These are phyloP conservation scores for Salmacisia buchloeana DNA, from an alignment of 1,284 basidiomycete species.

Conservation along the genomic window DNA sequence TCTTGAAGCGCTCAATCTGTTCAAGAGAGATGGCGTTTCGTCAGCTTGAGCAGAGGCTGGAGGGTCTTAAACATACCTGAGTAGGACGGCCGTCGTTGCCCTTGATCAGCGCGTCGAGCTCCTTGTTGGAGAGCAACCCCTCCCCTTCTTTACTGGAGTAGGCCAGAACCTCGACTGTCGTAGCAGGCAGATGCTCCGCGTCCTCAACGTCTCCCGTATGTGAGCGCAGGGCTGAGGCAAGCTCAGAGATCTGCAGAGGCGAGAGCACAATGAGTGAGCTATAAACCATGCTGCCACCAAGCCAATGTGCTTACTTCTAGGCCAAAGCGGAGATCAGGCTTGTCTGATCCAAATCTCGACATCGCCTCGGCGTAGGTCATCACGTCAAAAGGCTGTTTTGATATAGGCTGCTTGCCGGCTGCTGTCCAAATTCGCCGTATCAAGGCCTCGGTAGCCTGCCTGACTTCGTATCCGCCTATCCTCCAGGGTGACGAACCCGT, in stretches of 20 bases:
- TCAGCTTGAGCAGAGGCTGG: neutral
- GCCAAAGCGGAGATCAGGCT: conserved; percentile 82
- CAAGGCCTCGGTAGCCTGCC: conserved; percentile 34
- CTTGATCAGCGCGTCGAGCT: conserved; percentile 25
- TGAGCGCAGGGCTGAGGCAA: conserved; percentile 17
- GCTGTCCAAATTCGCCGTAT: conserved; percentile 63
- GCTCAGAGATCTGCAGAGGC: conserved; percentile 20
- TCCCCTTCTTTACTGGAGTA: conserved; percentile 14
- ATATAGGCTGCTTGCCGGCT: conserved; percentile 59
- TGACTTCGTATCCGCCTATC: conserved; percentile 55
- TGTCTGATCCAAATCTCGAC: conserved; percentile 67
- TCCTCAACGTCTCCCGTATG: neutral
- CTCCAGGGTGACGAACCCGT: conserved; percentile 58
- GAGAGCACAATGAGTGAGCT: neutral
- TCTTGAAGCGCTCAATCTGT: conserved; percentile 14
- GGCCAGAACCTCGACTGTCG: conserved; percentile 27
- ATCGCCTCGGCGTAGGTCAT: conserved; percentile 39
- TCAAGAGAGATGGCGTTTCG: neutral
- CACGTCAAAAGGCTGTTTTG: conserved; percentile 21
- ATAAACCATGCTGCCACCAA: neutral
- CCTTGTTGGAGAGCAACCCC: conserved; percentile 27
- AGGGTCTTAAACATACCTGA: neutral
- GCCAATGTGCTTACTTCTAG: conserved; percentile 62
- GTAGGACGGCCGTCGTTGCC: conserved; percentile 14
- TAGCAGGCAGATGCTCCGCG: neutral